Base-by-base conservation (phyloP, 805 yeast species). In the Zygoascus tannicola region DNA sequence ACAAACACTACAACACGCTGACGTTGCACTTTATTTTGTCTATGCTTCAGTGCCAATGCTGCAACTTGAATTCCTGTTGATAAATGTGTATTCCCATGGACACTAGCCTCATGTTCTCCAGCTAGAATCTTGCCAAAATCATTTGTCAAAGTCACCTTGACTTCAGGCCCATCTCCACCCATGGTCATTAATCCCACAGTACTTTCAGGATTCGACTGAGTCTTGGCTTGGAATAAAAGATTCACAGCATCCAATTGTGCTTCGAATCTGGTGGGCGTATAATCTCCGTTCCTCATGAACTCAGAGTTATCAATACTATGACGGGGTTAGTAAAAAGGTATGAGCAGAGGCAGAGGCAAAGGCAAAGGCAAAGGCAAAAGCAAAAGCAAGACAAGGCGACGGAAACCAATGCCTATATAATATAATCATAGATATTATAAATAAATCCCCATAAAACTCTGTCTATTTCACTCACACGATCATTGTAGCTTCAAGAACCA, bases 401-500 rank as follows among this genome's bases (percentile, higher is more conserved):
- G n/a, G n/a, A n/a, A n/a, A n/a, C n/a, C n/a, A n/a, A n/a, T n/a
- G n/a, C n/a, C n/a, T n/a, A n/a, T n/a, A n/a, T n/a, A n/a, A n/a
- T n/a, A n/a, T n/a, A n/a, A n/a, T n/a, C n/a, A n/a, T n/a, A n/a
- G n/a, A n/a, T n/a, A 18, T 5, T 5, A 10, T n/a, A 2, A n/a
- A 15, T 32, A 22, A 15, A 22, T 14, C 43, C 12, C 15, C 8
- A 16, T 30, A 32, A 3, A 41, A 15, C 15, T 3, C 15, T n/a
- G 15, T 21, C 21, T 12, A 10, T 16, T n/a, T 12, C 41, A 50
- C 68, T 38, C 55, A 67, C 70, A 87, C 85, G 50, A 92, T 76
- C 83, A 92, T 88, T 14, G 96, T 84, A 50, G 97, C 97, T 67
- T 92, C 98, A 57, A 88, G 75, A 51, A 82, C 96, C 97, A 87